Conservation (phyloP, 2,329 filamentous ascomycete species). For the Epichloe coenophiala region DNA sequence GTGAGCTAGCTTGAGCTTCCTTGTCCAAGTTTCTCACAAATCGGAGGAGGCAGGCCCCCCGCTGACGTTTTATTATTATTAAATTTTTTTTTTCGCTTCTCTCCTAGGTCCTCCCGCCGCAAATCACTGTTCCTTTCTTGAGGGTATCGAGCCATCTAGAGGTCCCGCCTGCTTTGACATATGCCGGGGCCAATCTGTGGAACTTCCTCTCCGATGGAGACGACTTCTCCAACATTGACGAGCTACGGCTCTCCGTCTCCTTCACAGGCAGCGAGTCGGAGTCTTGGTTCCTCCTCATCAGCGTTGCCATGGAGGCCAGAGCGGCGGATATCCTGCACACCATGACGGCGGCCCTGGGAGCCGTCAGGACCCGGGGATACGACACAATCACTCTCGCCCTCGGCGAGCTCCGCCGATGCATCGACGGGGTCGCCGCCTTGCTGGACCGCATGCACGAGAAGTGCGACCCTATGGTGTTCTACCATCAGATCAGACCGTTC, state of each 20-base stretch:
- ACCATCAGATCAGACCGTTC: slow-evolving; percentile 76
- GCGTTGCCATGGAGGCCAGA: slow-evolving; percentile 76
- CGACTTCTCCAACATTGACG: slow-evolving; percentile 52
- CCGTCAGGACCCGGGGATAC: slow-evolving; percentile 48
- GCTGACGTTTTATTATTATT: no score
- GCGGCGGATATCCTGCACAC: slow-evolving; percentile 61
- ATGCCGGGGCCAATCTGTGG: slow-evolving; percentile 77
- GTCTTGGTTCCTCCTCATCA: slow-evolving; percentile 88
- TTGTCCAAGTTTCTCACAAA: no score
- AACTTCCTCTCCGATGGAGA: slow-evolving; percentile 47
- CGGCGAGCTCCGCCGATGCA: slow-evolving; percentile 47
- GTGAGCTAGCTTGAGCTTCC: slow-evolving; percentile 4
- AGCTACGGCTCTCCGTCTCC: slow-evolving; percentile 59
- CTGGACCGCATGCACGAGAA: slow-evolving; percentile 79
- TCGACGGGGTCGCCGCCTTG: slow-evolving; percentile 54
- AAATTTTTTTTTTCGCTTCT: background rate
- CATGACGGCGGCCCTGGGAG: slow-evolving; percentile 65
- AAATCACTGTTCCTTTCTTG: slow-evolving; percentile 66
- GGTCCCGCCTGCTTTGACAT: slow-evolving; percentile 80
- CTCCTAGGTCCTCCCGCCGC: slow-evolving; percentile 50
- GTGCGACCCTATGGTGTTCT: slow-evolving; percentile 79
- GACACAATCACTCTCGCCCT: slow-evolving; percentile 49
- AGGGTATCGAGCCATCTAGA: slow-evolving; percentile 59
- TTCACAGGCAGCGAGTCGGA: slow-evolving; percentile 85
- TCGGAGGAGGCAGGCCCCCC: no score